These are phyloP conservation scores for Russula sp. DNA, from an alignment of 768 basidiomycete species.

Conservation along the genomic window DNA sequence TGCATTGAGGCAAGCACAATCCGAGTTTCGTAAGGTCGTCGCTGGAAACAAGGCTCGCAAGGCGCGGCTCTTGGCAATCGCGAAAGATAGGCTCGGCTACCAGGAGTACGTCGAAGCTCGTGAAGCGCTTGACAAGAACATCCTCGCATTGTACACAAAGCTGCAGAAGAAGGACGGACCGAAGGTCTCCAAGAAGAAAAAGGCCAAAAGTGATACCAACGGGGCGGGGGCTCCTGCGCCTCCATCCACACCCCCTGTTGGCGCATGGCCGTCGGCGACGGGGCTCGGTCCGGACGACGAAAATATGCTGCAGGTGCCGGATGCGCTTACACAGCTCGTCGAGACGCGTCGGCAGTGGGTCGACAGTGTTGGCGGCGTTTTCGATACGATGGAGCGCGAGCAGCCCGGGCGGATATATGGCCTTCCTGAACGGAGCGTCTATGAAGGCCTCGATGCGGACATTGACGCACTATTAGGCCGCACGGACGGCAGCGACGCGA, in stretches of 20 bases:
- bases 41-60: constrained; percentile 84
- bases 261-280: constrained; percentile 67
- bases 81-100: constrained; percentile 83
- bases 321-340: constrained; percentile 68
- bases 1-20: constrained; percentile 84
- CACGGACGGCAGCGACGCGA: constrained; percentile 32
- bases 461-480: constrained; percentile 42
- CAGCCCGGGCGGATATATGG: constrained; percentile 70
- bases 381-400: constrained; percentile 68
- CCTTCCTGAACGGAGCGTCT: constrained; percentile 74
- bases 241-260: constrained; percentile 36
- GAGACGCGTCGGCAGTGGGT: constrained; percentile 78
- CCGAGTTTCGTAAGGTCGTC: constrained; percentile 70
- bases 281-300: constrained; percentile 70
- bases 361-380: constrained; percentile 66
- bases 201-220: constrained; percentile 40
- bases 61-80: constrained; percentile 65
- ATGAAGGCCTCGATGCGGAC: constrained; percentile 68
- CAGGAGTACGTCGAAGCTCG: constrained; percentile 87
- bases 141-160: constrained; percentile 68
- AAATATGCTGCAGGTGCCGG: constrained; percentile 57
- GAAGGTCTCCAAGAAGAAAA: constrained; percentile 72
- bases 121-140: constrained; percentile 84
- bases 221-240: constrained; percentile 31
- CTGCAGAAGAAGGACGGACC: constrained; percentile 78